These are phyloP conservation scores for Vitellaria paradoxa DNA, from an alignment of 179 eudicot species.

Conservation along the genomic window DNA sequence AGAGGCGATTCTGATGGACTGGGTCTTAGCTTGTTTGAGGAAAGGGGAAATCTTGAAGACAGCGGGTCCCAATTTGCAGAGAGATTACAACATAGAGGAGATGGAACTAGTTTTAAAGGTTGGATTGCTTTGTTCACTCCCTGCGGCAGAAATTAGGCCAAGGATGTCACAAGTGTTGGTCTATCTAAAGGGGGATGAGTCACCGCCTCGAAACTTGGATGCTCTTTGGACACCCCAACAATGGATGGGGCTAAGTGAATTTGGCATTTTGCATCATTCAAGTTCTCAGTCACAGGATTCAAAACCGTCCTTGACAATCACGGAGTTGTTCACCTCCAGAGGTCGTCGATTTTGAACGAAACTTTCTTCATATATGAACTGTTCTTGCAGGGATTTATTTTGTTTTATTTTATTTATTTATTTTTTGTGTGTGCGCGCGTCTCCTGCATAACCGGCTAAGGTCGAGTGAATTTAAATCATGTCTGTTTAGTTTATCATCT, in stretches of 20 bases:
- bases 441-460: too few species aligned
- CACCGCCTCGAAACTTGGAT: background rate
- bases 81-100: background rate
- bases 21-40: conserved; percentile 4
- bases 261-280: background rate
- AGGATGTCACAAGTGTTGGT: conserved; percentile 4
- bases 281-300: background rate
- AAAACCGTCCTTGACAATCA: background rate
- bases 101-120: conserved; percentile 4
- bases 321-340: background rate
- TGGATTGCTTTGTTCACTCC: conserved; percentile 7
- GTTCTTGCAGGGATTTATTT: too few species aligned
- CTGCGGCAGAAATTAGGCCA: conserved; percentile 1
- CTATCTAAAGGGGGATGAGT: background rate
- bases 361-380: too few species aligned
- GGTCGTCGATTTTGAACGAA: background rate
- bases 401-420: too few species aligned
- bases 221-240: too few species aligned
- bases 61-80: background rate
- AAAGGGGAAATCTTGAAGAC: conserved; percentile 7
- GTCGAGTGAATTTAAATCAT: too few species aligned
- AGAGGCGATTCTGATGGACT: conserved; percentile 14
- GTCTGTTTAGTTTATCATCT: too few species aligned
- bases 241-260: background rate
- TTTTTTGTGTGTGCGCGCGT: too few species aligned